Conservation (phyloP, 768 basidiomycete genomes). For the Podaxis carcinomalis region DNA sequence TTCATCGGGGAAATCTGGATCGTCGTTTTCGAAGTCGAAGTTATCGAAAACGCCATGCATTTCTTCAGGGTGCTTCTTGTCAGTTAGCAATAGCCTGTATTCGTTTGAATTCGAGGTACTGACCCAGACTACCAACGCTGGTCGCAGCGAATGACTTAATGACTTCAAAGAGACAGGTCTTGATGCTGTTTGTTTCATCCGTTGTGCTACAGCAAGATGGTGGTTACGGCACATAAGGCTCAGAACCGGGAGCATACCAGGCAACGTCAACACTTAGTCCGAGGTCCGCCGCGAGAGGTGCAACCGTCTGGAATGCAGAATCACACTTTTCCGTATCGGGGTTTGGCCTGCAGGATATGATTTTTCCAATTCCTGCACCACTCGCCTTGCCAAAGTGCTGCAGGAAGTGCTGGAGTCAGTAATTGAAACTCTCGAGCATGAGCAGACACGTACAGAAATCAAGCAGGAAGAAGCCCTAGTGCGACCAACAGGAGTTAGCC, state of each 20-base stretch:
- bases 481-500: not conserved
- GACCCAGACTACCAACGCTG: conserved; percentile 12
- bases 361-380: not conserved
- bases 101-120: not conserved
- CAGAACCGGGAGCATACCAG: not conserved
- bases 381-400: not conserved
- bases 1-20: conserved; percentile 7
- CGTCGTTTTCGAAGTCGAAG: conserved; percentile 11
- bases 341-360: not conserved
- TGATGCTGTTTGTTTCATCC: not conserved
- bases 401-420: not conserved
- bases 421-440: not conserved
- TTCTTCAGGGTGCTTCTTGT: not conserved
- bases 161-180: conserved; percentile 11
- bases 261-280: not conserved
- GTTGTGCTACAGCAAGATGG: not conserved
- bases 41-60: conserved; percentile 11
- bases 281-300: not conserved
- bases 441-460: not conserved
- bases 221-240: not conserved
- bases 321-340: not conserved
- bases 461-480: not conserved
- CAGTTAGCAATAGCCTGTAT: not conserved
- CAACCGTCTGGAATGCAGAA: not conserved
- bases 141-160: conserved; percentile 6